Evolutionary conservation across 148 eudicot species (phyloP).

Genomic region (Hydrangea macrophylla): DNA sequence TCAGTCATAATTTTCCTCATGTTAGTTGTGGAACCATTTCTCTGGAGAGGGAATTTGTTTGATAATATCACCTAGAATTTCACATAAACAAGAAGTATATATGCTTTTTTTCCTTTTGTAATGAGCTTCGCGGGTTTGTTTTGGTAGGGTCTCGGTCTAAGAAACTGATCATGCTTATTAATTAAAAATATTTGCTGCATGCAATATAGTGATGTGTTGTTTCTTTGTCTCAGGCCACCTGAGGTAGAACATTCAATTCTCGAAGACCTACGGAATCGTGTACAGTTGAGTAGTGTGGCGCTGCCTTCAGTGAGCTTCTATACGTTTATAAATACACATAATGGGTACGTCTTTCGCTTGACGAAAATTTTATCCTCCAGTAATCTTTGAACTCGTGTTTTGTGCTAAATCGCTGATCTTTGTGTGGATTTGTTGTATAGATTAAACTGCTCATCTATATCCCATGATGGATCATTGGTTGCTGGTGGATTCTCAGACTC

Average conservation of each 20-base stretch:
- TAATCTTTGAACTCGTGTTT: background rate
- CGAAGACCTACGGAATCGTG: slow-evolving; percentile 93
- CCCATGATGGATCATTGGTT: slow-evolving; percentile 93
- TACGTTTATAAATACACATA: slow-evolving; percentile 87
- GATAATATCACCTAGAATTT: background rate
- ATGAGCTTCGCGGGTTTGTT: background rate
- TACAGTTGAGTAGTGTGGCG: slow-evolving; percentile 74
- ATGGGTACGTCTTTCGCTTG: slow-evolving; percentile 47
- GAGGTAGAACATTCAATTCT: slow-evolving; percentile 92
- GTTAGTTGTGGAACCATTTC: background rate
- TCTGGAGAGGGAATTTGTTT: background rate
- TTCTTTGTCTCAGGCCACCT: slow-evolving; percentile 41
- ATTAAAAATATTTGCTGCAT: background rate
- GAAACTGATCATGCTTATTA: background rate
- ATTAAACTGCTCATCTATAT: slow-evolving; percentile 87
- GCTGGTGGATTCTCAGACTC: slow-evolving; percentile 99
- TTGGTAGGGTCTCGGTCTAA: slow-evolving; percentile 2
- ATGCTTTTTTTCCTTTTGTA: background rate
- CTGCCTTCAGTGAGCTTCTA: slow-evolving; percentile 96
- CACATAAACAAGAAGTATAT: background rate
- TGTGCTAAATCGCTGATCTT: background rate
- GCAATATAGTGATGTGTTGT: background rate
- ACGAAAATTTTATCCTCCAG: background rate
- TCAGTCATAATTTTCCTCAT: background rate
- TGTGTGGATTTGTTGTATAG: slow-evolving; percentile 30